phyloP scores from a whole-genome alignment of 108 stramenopile species.

The Cyclotella cryptica region DNA sequence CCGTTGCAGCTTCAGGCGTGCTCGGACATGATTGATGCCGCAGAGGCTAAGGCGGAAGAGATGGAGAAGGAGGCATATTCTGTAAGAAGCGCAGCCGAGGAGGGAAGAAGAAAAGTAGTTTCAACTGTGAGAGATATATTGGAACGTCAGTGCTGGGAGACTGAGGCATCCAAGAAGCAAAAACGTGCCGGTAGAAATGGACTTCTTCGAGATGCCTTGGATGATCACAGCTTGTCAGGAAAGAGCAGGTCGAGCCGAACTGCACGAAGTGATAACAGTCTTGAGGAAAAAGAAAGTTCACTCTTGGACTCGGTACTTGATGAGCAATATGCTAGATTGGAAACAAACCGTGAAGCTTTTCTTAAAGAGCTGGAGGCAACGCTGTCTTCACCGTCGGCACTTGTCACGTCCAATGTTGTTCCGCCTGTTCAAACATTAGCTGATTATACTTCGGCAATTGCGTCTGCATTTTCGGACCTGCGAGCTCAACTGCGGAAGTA shows the following conservation, averaged over 20 bases:
- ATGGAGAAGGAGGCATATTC: conserved; percentile 77
- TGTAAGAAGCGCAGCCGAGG: conserved; percentile 72
- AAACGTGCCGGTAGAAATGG: conserved; percentile 4
- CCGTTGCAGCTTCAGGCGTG: conserved; percentile 78
- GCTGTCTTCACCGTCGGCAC: conserved; percentile 35
- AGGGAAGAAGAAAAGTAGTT: conserved; percentile 66
- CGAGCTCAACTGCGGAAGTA: conserved; percentile 58
- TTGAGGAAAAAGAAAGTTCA: conserved; percentile 13
- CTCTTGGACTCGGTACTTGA: conserved; percentile 44
- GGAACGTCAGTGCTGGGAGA: conserved; percentile 57
- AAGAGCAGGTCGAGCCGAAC: conserved; percentile 1
- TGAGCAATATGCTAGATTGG: conserved; percentile 64
- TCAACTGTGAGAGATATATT: conserved; percentile 69
- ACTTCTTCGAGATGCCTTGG: background rate
- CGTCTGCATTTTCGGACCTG: conserved; percentile 55
- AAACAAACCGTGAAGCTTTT: conserved; percentile 62
- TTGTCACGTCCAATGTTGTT: conserved; percentile 47
- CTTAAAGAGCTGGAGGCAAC: conserved; percentile 45
- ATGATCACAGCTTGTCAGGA: conserved; percentile 6
- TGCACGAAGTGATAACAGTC: conserved; percentile 11
- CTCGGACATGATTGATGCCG: conserved; percentile 75
- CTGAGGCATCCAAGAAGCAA: conserved; percentile 33
- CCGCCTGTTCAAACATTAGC: conserved; percentile 46
- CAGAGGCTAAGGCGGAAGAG: conserved; percentile 60
- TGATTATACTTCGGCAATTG: conserved; percentile 45